Evolutionary conservation across 2,329 filamentous ascomycete genomes (phyloP).

Genomic region (Penicillium sp.): DNA sequence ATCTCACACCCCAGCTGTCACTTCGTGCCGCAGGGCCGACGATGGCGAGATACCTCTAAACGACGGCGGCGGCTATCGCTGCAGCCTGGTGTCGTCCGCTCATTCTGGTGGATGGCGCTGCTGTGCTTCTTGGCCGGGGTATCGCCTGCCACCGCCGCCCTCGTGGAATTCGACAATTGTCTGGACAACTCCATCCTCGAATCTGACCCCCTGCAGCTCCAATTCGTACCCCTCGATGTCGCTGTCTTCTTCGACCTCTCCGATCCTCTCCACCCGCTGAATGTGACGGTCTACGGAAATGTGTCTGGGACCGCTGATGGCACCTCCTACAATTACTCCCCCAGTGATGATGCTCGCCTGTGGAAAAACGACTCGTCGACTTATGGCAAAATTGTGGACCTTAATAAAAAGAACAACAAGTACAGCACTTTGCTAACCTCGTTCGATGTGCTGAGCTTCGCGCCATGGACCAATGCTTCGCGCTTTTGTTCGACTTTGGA

Average conservation of each 20-base stretch:
- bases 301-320: slow-evolving; percentile 71
- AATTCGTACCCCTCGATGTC: slow-evolving; percentile 78
- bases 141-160: slow-evolving; percentile 64
- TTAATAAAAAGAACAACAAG: slow-evolving; percentile 61
- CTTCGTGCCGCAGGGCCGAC: slow-evolving; percentile 16
- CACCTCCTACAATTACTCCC: slow-evolving; percentile 61
- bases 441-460: slow-evolving; percentile 77
- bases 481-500: slow-evolving; percentile 70
- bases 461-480: slow-evolving; percentile 62
- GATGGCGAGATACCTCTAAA: slow-evolving; percentile 29
- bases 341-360: slow-evolving; percentile 58
- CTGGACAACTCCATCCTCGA: slow-evolving; percentile 64
- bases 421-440: slow-evolving; percentile 74
- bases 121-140: slow-evolving; percentile 25
- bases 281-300: slow-evolving; percentile 86
- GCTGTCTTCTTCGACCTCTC: slow-evolving; percentile 73
- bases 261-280: slow-evolving; percentile 66
- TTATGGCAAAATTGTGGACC: slow-evolving; percentile 76
- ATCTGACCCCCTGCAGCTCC: slow-evolving; percentile 65
- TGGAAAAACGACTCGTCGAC: slow-evolving; percentile 67
- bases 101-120: slow-evolving; percentile 23
- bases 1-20: slow-evolving; percentile 13
- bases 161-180: slow-evolving; percentile 84
- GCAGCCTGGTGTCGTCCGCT: slow-evolving; percentile 1
- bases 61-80: slow-evolving; percentile 20